Base-by-base conservation (phyloP, 208 protist genomes). In the Leishmania gerbilli region DNA sequence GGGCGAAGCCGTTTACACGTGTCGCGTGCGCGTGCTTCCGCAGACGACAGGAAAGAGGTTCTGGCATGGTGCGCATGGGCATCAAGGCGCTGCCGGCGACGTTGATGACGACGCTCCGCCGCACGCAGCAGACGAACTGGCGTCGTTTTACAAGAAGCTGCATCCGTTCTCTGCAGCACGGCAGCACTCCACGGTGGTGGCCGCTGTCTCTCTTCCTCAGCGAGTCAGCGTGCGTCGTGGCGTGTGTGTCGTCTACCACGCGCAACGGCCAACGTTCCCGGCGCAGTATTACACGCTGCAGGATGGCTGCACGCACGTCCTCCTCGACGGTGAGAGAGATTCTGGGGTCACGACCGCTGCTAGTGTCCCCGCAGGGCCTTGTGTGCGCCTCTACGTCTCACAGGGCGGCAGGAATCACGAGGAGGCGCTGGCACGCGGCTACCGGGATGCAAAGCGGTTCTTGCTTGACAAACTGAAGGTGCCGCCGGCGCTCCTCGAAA, bases 211-310 rank as follows among this genome's bases (percentile, higher is more conserved):
- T 31, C 27, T 67, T 53, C 60, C 58, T 31, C 55, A 68, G 13
- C 72, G 82, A 21, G 78, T 86, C 24, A 74, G 77, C 37, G 51
- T 86, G 7, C 82, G 82, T 5, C 62, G 7, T 9, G 82, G 82
- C 45, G 82, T 82, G 31, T 86, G 77, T n/a, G 68, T 86, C 15
- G 64, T 86, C 64, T 82, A 82, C 68, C 82, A 86, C 67, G 77
- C 77, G 3, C 47, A 82, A 21, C 82, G 74, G 8, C 40, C 56
- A 1, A 79, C 82, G 1, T 86, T 80, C 37, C 82, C 82, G 9
- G 77, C 78, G 37, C 77, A 86, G 47, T 86, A 80, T 71, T 82
- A 80, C 74, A 67, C 82, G 6, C 78, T 86, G 9, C 82, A 75
- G 42, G 1, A 40, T 1, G 82, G 78, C 0, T 86, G 82, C 79